Percentiles rank a stretch among this genome's conserved stretches.
Evolutionary conservation across 345 rosid species (phyloP).

Genomic region (Lagerstroemia speciosa): DNA sequence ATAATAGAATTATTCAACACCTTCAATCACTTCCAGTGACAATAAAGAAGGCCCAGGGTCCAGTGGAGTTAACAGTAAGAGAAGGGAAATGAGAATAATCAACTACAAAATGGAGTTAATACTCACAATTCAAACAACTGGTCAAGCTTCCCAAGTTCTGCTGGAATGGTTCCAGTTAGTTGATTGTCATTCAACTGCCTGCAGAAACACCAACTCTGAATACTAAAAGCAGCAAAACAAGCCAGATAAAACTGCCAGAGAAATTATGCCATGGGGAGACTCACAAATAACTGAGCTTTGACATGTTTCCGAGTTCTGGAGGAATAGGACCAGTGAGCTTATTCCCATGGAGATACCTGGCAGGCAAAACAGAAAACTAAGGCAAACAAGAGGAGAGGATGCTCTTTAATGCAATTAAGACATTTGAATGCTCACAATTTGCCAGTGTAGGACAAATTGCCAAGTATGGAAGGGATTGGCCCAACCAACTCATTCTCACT

Average conservation of each 20-base stretch:
- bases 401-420: too few relatives aligned
- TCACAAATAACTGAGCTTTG: conserved; percentile 89
- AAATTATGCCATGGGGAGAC: conserved; percentile 12
- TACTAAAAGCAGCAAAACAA: not conserved
- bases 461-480: conserved; percentile 79
- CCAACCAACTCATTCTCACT: conserved; percentile 92
- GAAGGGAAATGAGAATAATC: not conserved
- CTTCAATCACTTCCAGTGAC: too few relatives aligned
- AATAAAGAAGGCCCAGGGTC: not conserved
- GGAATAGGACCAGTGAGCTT: conserved; percentile 81
- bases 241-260: not conserved
- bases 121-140: conserved; percentile 90
- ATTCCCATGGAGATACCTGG: conserved; percentile 89
- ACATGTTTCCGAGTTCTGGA: conserved; percentile 97
- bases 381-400: not conserved
- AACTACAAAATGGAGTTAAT: not conserved
- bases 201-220: not conserved
- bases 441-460: conserved; percentile 84
- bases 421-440: conserved; percentile 53
- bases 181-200: conserved; percentile 81
- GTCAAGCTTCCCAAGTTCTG: conserved; percentile 88
- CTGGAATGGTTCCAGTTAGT: conserved; percentile 66
- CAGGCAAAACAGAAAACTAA: not conserved
- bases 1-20: not conserved
- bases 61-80: too few relatives aligned